These are phyloP conservation scores for Triticum urartu DNA, from an alignment of 176 grass and related monocot species.

Conservation along the genomic window DNA sequence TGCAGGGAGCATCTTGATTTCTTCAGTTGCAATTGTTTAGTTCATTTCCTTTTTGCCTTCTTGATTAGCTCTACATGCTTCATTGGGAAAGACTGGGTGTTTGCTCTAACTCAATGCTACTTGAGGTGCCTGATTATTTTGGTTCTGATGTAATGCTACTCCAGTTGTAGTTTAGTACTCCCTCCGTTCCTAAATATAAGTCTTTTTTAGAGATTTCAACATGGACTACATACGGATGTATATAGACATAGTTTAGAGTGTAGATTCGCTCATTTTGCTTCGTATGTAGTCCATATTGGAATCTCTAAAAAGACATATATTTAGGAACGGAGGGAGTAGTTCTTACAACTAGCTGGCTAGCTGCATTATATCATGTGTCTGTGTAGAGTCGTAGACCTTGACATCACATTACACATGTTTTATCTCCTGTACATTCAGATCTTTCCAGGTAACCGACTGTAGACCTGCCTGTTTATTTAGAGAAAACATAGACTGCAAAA, in stretches of 20 bases:
- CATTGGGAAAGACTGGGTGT: background rate
- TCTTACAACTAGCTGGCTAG: background rate
- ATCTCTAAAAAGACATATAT: too few species aligned
- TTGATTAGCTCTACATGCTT: background rate
- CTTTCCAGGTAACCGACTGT: background rate
- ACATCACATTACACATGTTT: background rate
- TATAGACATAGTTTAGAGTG: too few species aligned
- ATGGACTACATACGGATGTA: too few species aligned
- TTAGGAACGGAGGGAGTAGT: background rate
- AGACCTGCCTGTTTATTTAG: background rate
- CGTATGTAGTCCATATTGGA: too few species aligned
- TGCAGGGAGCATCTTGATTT: background rate
- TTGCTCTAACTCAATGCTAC: background rate
- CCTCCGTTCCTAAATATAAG: too few species aligned
- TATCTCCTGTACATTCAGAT: background rate
- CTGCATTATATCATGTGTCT: background rate
- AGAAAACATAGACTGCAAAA: background rate
- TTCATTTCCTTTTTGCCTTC: background rate
- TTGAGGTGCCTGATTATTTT: background rate
- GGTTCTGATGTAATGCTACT: background rate
- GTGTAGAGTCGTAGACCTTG: background rate
- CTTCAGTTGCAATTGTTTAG: background rate
- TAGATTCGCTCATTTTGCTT: too few species aligned
- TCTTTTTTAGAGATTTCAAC: too few species aligned
- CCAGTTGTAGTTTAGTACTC: background rate